Conservation (phyloP, 305 asterid species). For the Euphrasia arctica region DNA sequence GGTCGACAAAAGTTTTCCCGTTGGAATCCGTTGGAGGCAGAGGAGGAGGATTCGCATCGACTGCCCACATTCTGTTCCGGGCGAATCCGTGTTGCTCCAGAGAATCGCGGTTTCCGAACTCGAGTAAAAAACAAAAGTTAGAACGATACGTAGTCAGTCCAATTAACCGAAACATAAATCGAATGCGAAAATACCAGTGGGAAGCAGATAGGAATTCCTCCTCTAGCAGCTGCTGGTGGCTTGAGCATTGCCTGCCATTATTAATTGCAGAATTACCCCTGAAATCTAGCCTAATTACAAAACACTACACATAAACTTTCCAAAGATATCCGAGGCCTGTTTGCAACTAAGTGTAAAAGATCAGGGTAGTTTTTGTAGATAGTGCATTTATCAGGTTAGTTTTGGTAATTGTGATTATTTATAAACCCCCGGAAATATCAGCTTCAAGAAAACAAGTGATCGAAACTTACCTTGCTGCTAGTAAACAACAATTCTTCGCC, state of each 20-base stretch:
- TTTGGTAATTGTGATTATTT: too few species aligned
- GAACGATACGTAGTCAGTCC: not conserved
- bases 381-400: not conserved
- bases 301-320: not conserved
- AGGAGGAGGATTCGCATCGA: constrained; percentile 69
- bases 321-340: too few species aligned
- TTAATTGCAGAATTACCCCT: not conserved
- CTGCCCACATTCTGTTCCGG: constrained; percentile 61
- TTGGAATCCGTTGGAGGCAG: constrained; percentile 41
- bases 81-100: constrained; percentile 90
- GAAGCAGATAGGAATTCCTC: constrained; percentile 87
- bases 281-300: not conserved
- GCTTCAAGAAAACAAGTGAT: not conserved
- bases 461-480: constrained; percentile 59
- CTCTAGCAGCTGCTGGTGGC: constrained; percentile 83
- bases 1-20: constrained; percentile 45
- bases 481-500: constrained; percentile 69
- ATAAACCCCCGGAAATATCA: too few species aligned
- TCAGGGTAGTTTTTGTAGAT: not conserved
- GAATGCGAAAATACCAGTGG: constrained; percentile 47
- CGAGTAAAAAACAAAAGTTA: not conserved
- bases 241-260: constrained; percentile 55
- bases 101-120: constrained; percentile 76
- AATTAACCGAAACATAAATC: not conserved
- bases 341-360: too few species aligned